These are phyloP conservation scores for Phragmites australis DNA, from an alignment of 176 grass and related monocot species.

Conservation along the genomic window DNA sequence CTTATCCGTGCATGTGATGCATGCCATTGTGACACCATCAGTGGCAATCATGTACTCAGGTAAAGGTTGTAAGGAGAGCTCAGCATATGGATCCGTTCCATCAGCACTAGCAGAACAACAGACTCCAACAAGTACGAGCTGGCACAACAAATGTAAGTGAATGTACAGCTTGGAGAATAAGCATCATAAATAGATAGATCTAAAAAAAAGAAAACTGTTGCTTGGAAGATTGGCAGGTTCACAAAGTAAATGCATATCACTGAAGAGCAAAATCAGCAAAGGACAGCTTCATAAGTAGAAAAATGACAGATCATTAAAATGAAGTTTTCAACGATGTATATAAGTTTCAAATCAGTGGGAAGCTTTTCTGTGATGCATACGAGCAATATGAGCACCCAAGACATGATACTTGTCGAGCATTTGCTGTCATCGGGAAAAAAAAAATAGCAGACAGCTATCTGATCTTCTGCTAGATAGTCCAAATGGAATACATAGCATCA, in stretches of 20 bases:
- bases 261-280: slow-evolving; percentile 6
- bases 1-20: slow-evolving; percentile 82
- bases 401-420: too few species aligned
- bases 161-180: slow-evolving; percentile 21
- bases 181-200: background rate
- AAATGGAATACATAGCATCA: background rate
- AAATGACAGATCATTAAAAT: background rate
- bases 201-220: background rate
- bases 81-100: slow-evolving; percentile 78
- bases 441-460: background rate
- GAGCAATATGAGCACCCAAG: slow-evolving; percentile 1
- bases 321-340: background rate
- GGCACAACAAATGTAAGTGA: slow-evolving; percentile 40
- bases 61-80: slow-evolving; percentile 91
- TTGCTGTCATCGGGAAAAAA: too few species aligned
- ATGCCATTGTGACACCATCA: slow-evolving; percentile 92
- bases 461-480: background rate
- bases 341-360: background rate
- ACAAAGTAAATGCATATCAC: slow-evolving; percentile 2
- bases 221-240: slow-evolving; percentile 17
- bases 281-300: background rate
- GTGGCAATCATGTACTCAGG: slow-evolving; percentile 81
- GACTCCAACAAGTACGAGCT: slow-evolving; percentile 92
- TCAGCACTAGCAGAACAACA: slow-evolving; percentile 80
- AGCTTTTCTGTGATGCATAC: background rate